phyloP scores from a whole-genome alignment of 2,329 filamentous ascomycete species.

The Rutstroemia sp. region DNA sequence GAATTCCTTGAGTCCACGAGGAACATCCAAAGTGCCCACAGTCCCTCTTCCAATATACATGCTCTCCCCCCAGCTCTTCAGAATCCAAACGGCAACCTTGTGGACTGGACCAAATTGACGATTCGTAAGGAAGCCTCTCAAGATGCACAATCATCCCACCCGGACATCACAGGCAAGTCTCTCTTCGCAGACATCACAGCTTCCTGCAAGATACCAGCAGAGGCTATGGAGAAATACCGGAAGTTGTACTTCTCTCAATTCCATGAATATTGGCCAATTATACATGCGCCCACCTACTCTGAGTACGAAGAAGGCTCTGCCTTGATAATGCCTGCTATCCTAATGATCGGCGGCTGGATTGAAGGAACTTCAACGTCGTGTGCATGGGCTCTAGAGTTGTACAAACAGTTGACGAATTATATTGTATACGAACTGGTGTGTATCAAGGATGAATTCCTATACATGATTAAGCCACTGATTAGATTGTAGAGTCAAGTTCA shows the following conservation, averaged over 20 bases:
- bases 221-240: conserved; percentile 13
- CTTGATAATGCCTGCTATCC: conserved; percentile 26
- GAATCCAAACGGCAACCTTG: too few relatives aligned
- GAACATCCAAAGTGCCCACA: too few relatives aligned
- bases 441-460: not conserved
- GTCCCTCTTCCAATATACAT: too few relatives aligned
- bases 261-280: conserved; percentile 36
- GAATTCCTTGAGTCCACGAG: too few relatives aligned
- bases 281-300: conserved; percentile 33
- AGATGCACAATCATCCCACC: not conserved
- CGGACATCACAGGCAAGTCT: not conserved
- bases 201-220: conserved; percentile 4
- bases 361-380: conserved; percentile 24
- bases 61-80: too few relatives aligned
- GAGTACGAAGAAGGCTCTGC: conserved; percentile 20
- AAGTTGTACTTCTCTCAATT: conserved; percentile 35
- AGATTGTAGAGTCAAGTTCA: conserved; percentile 16
- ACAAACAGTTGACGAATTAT: conserved; percentile 28
- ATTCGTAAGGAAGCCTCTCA: not conserved
- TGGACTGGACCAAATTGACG: too few relatives aligned
- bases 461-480: not conserved
- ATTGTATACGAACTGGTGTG: conserved; percentile 19
- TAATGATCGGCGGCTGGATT: conserved; percentile 36
- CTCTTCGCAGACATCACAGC: not conserved
- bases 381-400: conserved; percentile 27